A percentile compares a stretch with the other conserved stretches of the same genome.
These are phyloP conservation scores for Rhexocercosporidium sp. DNA, from an alignment of 2,329 filamentous ascomycete genomes.

Conservation along the genomic window DNA sequence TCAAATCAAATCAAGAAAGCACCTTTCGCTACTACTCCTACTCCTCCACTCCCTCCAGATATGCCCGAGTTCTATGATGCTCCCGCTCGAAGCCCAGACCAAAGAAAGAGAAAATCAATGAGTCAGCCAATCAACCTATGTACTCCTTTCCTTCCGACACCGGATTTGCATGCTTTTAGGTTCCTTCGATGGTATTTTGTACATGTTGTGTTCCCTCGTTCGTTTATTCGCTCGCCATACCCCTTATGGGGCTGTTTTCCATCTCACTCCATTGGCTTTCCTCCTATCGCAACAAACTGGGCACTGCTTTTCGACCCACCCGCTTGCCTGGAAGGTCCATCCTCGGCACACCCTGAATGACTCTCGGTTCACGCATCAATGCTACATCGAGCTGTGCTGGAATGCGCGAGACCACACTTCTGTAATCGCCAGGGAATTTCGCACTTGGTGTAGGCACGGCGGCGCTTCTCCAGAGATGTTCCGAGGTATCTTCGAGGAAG, in stretches of 20 bases:
- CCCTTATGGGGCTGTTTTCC: neutral
- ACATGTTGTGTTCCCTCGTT: neutral
- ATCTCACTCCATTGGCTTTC: constrained; percentile 3
- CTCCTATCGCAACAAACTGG: constrained; percentile 37
- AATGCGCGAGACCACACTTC: constrained; percentile 64
- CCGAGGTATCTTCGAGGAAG: constrained; percentile 74
- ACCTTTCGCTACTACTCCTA: neutral
- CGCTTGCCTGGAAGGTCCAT: constrained; percentile 45
- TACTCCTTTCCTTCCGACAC: constrained; percentile 13
- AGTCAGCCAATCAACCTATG: neutral
- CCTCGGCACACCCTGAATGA: constrained; percentile 85
- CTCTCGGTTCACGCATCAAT: constrained; percentile 89
- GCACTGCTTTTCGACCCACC: constrained; percentile 43
- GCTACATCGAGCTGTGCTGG: constrained; percentile 84
- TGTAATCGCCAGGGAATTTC: constrained; percentile 68
- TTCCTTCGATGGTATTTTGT: constrained; percentile 5
- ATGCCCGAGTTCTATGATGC: constrained; percentile 2
- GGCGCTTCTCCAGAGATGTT: constrained; percentile 79
- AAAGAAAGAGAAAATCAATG: neutral
- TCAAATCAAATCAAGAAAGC: neutral
- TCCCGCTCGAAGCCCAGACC: neutral
- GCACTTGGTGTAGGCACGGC: constrained; percentile 64
- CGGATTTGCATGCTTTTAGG: constrained; percentile 10
- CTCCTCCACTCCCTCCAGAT: neutral
- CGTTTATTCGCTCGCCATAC: neutral